Evolutionary conservation across 768 basidiomycete genomes (phyloP).

Genomic region (Tubosaeta sp.): DNA sequence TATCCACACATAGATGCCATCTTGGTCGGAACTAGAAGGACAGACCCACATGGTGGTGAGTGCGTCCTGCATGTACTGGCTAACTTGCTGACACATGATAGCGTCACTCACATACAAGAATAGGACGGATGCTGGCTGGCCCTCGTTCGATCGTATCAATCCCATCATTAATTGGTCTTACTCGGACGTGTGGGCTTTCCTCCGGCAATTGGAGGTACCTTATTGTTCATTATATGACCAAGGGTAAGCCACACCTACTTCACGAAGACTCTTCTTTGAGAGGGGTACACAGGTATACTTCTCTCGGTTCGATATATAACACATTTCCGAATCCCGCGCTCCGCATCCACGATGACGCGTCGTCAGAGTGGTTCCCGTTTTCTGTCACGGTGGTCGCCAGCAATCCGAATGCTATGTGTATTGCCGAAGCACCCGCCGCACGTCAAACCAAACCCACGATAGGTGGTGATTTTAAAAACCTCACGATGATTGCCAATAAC

Average conservation of each 20-base stretch:
- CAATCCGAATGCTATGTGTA: slow-evolving; percentile 16
- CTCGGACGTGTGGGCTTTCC: slow-evolving; percentile 82
- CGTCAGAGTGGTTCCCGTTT: slow-evolving; percentile 13
- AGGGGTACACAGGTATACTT: slow-evolving; percentile 72
- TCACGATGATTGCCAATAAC: slow-evolving; percentile 19
- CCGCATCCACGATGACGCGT: slow-evolving; percentile 20
- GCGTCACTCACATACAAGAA: slow-evolving; percentile 68
- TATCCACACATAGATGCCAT: slow-evolving; percentile 74
- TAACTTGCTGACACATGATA: slow-evolving; percentile 26
- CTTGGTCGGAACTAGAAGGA: slow-evolving; percentile 81
- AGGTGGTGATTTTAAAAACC: not conserved
- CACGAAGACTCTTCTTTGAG: not conserved
- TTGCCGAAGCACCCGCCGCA: slow-evolving; percentile 7
- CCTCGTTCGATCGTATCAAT: slow-evolving; percentile 83
- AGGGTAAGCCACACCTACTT: slow-evolving; percentile 52
- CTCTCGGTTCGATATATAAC: slow-evolving; percentile 92
- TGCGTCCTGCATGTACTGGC: slow-evolving; percentile 5
- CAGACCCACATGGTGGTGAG: slow-evolving; percentile 93
- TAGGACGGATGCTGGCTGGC: slow-evolving; percentile 89
- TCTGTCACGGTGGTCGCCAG: slow-evolving; percentile 20
- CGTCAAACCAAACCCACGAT: not conserved
- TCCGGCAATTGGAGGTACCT: slow-evolving; percentile 67
- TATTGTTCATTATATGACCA: slow-evolving; percentile 90
- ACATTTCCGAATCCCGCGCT: slow-evolving; percentile 92
- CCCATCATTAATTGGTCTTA: slow-evolving; percentile 98